phyloP scores from a whole-genome alignment of 208 protist genomes.

The Trypanosoma scelopori region DNA sequence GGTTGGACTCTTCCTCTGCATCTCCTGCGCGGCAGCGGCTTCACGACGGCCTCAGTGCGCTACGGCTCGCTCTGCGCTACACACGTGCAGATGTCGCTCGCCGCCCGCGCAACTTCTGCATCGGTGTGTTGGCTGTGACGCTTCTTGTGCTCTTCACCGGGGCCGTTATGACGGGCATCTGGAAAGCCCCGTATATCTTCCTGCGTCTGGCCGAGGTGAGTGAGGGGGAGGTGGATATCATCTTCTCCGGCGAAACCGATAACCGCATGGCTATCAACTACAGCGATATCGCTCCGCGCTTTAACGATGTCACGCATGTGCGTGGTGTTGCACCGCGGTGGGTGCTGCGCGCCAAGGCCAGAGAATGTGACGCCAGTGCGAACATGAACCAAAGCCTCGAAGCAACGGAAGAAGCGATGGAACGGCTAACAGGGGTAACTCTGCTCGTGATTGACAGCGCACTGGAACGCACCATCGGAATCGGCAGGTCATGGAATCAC shows the following conservation, averaged over 20 bases:
- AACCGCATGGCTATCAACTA: constrained; percentile 53
- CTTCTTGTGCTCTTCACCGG: constrained; percentile 72
- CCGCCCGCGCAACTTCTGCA: constrained; percentile 58
- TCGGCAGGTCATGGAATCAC: constrained; percentile 88
- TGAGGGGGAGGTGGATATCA: constrained; percentile 70
- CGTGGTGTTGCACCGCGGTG: constrained; percentile 58
- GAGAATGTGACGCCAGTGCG: too few species aligned
- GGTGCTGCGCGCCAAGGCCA: constrained; percentile 40
- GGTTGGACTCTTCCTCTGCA: too few species aligned
- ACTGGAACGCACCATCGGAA: constrained; percentile 53
- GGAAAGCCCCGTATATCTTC: constrained; percentile 70
- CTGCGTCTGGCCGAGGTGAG: constrained; percentile 70
- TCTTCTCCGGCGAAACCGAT: constrained; percentile 32
- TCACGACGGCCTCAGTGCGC: neutral
- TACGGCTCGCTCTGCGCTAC: constrained; percentile 49
- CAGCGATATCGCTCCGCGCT: constrained; percentile 32
- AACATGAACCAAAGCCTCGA: too few species aligned
- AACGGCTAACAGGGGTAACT: constrained; percentile 25
- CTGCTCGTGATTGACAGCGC: constrained; percentile 76
- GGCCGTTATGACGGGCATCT: constrained; percentile 43
- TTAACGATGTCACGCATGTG: constrained; percentile 30
- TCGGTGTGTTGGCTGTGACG: constrained; percentile 59
- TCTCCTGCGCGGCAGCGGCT: neutral
- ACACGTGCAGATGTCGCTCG: constrained; percentile 48
- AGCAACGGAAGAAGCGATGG: too few species aligned